Evolutionary conservation across 441 rosid species (phyloP).

Genomic region (Sinapis alba): DNA sequence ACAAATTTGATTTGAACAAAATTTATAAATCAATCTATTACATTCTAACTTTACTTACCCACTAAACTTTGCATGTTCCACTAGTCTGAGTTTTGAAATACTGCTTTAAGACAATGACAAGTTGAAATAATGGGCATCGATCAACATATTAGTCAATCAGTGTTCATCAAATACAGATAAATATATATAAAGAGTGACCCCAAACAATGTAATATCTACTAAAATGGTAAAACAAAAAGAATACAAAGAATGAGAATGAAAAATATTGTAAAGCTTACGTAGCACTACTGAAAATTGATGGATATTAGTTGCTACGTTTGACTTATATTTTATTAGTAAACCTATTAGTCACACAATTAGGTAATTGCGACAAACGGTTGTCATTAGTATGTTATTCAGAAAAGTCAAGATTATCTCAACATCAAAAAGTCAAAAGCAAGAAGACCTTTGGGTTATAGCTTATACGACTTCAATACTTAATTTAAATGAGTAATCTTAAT

Average conservation of each 20-base stretch:
- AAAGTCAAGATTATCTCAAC: background rate
- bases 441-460: background rate
- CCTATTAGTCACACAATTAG: slow-evolving; percentile 23
- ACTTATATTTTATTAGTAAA: slow-evolving; percentile 1
- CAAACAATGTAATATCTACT: background rate
- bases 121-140: background rate
- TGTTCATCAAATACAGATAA: background rate
- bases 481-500: background rate
- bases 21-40: background rate
- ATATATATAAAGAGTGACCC: background rate
- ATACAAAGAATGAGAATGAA: background rate
- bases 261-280: background rate
- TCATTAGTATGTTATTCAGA: background rate
- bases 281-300: slow-evolving; percentile 15
- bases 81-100: background rate
- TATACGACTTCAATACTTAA: background rate
- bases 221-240: slow-evolving; percentile 4
- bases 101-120: background rate
- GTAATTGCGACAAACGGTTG: background rate
- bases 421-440: background rate
- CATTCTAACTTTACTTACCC: background rate
- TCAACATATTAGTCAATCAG: background rate
- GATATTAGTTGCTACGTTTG: slow-evolving; percentile 7
- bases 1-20: background rate
- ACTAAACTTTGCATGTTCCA: background rate